Evolutionary conservation across 2,329 filamentous ascomycete species (phyloP).

Genomic region (Diaporthe vexans): DNA sequence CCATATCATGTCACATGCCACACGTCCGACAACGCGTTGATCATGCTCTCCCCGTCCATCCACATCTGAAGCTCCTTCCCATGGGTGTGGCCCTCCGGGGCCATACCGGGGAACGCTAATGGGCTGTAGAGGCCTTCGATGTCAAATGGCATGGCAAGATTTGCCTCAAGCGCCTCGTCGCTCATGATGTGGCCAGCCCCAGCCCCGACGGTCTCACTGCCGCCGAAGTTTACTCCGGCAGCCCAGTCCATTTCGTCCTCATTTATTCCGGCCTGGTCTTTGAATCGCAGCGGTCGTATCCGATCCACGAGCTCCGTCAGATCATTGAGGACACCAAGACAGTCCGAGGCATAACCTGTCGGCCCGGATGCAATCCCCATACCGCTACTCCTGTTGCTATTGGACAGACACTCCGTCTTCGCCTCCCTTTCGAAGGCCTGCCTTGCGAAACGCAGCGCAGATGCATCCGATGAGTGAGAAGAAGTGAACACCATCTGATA

Average conservation of each 20-base stretch:
- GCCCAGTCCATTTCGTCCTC: conserved; percentile 9
- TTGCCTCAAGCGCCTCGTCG: conserved; percentile 35
- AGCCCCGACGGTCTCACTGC: conserved; percentile 5
- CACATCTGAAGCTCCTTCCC: conserved; percentile 37
- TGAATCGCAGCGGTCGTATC: conserved; percentile 38
- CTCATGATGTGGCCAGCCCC: conserved; percentile 14
- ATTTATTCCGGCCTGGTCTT: conserved; percentile 27
- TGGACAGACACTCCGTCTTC: conserved; percentile 31
- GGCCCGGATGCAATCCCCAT: conserved; percentile 8
- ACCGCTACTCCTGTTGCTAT: conserved; percentile 49
- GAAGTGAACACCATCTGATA: conserved; percentile 58
- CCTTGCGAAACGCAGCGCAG: conserved; percentile 57
- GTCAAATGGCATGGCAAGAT: conserved; percentile 34
- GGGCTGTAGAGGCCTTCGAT: conserved; percentile 27
- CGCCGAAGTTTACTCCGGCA: background rate
- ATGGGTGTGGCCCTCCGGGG: conserved; percentile 32
- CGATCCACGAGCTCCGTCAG: conserved; percentile 36
- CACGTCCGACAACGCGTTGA: conserved; percentile 13
- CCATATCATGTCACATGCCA: conserved; percentile 31
- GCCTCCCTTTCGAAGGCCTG: conserved; percentile 58
- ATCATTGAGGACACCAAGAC: conserved; percentile 39
- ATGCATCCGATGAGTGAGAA: conserved; percentile 47
- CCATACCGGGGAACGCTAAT: background rate
- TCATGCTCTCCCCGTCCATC: conserved; percentile 33
- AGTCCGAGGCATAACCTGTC: conserved; percentile 41